Evolutionary conservation across 73 alveolate species (phyloP).

Genomic region (Diophrys sp.): DNA sequence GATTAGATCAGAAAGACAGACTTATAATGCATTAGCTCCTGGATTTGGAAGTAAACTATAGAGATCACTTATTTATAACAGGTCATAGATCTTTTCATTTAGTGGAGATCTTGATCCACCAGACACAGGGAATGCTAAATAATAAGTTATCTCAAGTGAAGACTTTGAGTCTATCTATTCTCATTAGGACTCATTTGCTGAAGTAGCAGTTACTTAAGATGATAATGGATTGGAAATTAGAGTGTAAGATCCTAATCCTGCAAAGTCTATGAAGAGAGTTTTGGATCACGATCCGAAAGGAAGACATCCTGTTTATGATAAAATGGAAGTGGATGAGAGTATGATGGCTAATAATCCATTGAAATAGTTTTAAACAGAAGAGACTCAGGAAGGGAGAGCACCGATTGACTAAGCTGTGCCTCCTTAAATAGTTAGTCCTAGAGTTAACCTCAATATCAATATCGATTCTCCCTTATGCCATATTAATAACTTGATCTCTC

Average conservation of each 20-base stretch:
- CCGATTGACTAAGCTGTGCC: too few relatives aligned
- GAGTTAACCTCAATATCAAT: too few relatives aligned
- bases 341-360: background rate
- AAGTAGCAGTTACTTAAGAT: background rate
- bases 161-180: background rate
- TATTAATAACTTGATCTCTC: too few relatives aligned
- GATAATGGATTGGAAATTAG: background rate
- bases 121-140: background rate
- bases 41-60: too few relatives aligned
- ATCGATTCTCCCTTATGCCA: too few relatives aligned
- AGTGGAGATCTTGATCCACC: too few relatives aligned
- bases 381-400: too few relatives aligned
- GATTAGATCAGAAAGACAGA: background rate
- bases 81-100: too few relatives aligned
- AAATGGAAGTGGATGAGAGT: background rate
- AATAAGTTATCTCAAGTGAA: background rate
- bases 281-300: background rate
- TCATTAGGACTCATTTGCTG: too few relatives aligned
- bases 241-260: background rate
- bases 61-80: too few relatives aligned
- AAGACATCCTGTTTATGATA: background rate
- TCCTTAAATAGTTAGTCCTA: too few relatives aligned
- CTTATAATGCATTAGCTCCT: background rate
- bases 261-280: background rate
- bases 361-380: background rate